A percentile compares a stretch with the other conserved stretches of the same genome.
phyloP scores from a whole-genome alignment of 163 green algal species.

The Smithsoniella earleae region DNA sequence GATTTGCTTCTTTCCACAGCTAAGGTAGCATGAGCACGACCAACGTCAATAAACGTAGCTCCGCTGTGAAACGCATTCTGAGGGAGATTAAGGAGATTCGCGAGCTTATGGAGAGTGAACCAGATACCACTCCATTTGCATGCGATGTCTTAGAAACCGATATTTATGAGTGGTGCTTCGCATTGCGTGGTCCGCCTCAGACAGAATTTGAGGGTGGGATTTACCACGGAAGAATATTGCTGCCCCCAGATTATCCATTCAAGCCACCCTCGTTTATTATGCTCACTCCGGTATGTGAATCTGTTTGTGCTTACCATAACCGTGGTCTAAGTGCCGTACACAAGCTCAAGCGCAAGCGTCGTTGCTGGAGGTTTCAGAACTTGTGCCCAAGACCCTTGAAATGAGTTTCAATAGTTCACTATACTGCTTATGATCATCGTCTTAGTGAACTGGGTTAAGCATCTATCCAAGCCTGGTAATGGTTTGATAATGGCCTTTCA shows the following conservation, averaged over 20 bases:
- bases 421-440: slow-evolving; percentile 1
- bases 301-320: no score
- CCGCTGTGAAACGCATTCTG: slow-evolving; percentile 87
- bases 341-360: no score
- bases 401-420: no score
- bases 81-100: slow-evolving; percentile 83
- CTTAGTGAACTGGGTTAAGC: no score
- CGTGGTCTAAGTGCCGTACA: no score
- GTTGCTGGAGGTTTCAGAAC: no score
- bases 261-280: slow-evolving; percentile 98
- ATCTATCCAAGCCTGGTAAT: no score
- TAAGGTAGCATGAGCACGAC: no score
- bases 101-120: slow-evolving; percentile 4
- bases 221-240: slow-evolving; percentile 93
- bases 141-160: neutral
- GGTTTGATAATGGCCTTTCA: no score
- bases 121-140: neutral
- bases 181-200: slow-evolving; percentile 61
- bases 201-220: slow-evolving; percentile 93
- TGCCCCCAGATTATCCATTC: slow-evolving; percentile 96
- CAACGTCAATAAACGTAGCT: slow-evolving; percentile 59
- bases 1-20: no score
- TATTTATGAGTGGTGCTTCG: slow-evolving; percentile 11
- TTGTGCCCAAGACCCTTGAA: no score
- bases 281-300: slow-evolving; percentile 49